Evolutionary conservation across 2,329 filamentous ascomycete species (phyloP).

Genomic region (Exophiala sideris): DNA sequence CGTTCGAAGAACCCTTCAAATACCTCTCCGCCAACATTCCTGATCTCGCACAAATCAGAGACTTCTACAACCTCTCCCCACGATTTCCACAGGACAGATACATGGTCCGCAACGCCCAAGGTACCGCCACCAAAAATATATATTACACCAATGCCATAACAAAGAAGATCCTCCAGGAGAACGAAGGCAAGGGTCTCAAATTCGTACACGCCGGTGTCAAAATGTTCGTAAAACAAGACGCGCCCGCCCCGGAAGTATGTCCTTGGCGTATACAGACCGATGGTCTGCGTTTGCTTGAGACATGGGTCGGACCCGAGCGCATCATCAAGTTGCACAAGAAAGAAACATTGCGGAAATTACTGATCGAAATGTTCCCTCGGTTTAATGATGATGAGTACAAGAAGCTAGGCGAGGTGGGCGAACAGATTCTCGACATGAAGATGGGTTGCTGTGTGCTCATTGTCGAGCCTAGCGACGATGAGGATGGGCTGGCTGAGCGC

Average conservation of each 20-base stretch:
- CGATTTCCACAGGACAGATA: conserved; percentile 88
- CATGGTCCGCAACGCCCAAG: conserved; percentile 90
- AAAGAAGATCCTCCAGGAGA: conserved; percentile 78
- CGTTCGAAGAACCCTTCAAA: conserved; percentile 89
- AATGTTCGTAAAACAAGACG: conserved; percentile 98
- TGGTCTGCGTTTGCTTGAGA: conserved; percentile 84
- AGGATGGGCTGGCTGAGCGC: conserved; percentile 64
- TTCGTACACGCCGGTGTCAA: conserved; percentile 96
- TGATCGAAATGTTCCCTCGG: conserved; percentile 96
- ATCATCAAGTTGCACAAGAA: conserved; percentile 72
- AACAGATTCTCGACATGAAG: conserved; percentile 70
- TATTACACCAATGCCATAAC: conserved; percentile 90
- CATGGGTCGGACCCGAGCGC: conserved; percentile 77
- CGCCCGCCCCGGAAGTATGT: conserved; percentile 80
- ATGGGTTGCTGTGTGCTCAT: conserved; percentile 92
- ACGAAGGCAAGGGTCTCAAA: conserved; percentile 87
- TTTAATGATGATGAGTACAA: conserved; percentile 71
- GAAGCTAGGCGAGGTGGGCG: conserved; percentile 80
- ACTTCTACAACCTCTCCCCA: conserved; percentile 79
- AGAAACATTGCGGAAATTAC: conserved; percentile 74
- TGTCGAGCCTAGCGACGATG: conserved; percentile 67
- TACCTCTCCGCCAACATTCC: conserved; percentile 68
- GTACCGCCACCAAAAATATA: conserved; percentile 85
- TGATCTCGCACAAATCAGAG: conserved; percentile 71
- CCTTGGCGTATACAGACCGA: conserved; percentile 95